Evolutionary conservation across 2,329 filamentous ascomycete species (phyloP).

Genomic region (Pseudogymnoascus verrucosus): DNA sequence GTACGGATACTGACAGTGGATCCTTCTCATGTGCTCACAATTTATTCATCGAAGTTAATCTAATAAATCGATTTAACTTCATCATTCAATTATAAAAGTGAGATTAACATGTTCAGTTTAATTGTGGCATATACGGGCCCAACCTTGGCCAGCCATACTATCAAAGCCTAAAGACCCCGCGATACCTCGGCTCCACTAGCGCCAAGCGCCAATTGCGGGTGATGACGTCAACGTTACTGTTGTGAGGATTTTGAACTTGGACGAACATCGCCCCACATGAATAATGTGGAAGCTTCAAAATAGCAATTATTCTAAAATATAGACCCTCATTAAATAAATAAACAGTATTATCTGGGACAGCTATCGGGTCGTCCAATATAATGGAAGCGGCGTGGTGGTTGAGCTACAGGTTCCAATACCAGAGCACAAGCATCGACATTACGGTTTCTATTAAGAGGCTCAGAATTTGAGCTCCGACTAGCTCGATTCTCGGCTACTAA

Average conservation of each 20-base stretch:
- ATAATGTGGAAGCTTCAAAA: not conserved
- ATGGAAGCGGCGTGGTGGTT: not conserved
- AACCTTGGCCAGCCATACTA: not conserved
- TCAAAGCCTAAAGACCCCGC: not conserved
- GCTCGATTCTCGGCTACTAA: not conserved
- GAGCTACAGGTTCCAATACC: not conserved
- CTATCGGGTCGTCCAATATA: not conserved
- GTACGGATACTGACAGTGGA: not conserved
- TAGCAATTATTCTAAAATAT: not conserved
- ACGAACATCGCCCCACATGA: not conserved
- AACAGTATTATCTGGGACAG: not conserved
- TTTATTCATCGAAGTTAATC: not conserved
- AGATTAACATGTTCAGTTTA: not conserved
- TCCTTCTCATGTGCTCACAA: not conserved
- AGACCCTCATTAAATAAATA: not conserved
- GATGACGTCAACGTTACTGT: not conserved
- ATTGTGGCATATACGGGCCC: not conserved
- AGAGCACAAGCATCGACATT: not conserved
- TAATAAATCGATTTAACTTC: constrained; percentile 1
- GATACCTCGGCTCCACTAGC: not conserved
- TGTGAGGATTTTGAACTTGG: not conserved
- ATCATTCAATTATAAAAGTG: not conserved
- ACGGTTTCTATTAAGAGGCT: not conserved
- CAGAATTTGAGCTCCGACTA: not conserved
- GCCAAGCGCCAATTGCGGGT: not conserved